Conservation (phyloP, 129 eudicot genomes). For the Helianthus tuberosus region DNA sequence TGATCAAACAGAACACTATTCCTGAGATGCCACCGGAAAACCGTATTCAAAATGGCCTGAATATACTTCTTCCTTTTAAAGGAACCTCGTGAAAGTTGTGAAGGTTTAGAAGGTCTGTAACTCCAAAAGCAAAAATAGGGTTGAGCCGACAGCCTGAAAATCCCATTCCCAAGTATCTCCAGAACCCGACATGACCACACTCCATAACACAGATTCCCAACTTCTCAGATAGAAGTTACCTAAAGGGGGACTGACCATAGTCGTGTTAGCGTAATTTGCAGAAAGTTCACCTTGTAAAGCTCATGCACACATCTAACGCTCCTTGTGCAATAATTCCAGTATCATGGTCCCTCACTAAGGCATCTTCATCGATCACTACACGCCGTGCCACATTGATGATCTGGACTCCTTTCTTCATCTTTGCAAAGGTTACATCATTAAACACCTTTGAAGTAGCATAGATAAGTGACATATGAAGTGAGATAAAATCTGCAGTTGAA, state of each 20-base stretch:
- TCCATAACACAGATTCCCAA: slow-evolving; percentile 39
- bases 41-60: no score
- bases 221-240: slow-evolving; percentile 54
- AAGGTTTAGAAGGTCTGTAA: no score
- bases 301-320: slow-evolving; percentile 79
- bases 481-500: slow-evolving; percentile 64
- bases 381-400: slow-evolving; percentile 82
- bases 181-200: no score
- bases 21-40: no score
- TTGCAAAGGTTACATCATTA: slow-evolving; percentile 65
- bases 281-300: slow-evolving; percentile 72
- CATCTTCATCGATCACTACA: slow-evolving; percentile 69
- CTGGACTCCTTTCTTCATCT: slow-evolving; percentile 78
- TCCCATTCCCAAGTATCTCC: no score
- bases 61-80: no score
- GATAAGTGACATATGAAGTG: slow-evolving; percentile 87
- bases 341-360: slow-evolving; percentile 72
- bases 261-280: slow-evolving; percentile 79
- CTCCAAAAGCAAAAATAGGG: no score
- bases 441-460: slow-evolving; percentile 61
- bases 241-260: slow-evolving; percentile 58
- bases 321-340: slow-evolving; percentile 75
- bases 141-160: no score
- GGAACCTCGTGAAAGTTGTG: no score
- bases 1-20: no score